A percentile compares a stretch with the other conserved stretches of the same genome.
These are phyloP conservation scores for Coniochaeta sp. DNA, from an alignment of 2,329 filamentous ascomycete species.

Conservation along the genomic window DNA sequence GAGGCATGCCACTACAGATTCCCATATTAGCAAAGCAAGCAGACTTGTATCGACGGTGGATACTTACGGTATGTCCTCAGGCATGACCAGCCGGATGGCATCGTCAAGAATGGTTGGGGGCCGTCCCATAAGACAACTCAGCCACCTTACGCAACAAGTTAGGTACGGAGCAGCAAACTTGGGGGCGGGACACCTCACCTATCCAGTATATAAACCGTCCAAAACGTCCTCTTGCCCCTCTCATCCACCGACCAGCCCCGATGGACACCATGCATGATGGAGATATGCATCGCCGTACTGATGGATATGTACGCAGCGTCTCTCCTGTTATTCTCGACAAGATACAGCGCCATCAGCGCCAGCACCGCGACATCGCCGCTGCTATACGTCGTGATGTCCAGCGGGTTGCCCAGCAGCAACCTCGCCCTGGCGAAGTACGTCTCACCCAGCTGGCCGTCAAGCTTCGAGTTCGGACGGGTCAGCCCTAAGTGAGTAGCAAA, in stretches of 20 bases:
- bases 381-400: constrained; percentile 33
- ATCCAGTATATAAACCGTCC: constrained; percentile 46
- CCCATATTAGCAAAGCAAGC: background rate
- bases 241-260: constrained; percentile 34
- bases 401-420: constrained; percentile 36
- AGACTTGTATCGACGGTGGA: too few relatives aligned
- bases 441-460: constrained; percentile 30
- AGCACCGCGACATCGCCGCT: constrained; percentile 37
- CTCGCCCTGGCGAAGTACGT: constrained; percentile 36
- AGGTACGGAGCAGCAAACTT: background rate
- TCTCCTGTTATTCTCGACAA: constrained; percentile 40
- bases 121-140: constrained; percentile 42
- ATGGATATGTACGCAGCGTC: constrained; percentile 42
- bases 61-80: constrained; percentile 32
- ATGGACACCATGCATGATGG: constrained; percentile 41
- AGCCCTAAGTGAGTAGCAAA: constrained; percentile 25
- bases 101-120: constrained; percentile 39
- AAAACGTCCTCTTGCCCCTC: constrained; percentile 38
- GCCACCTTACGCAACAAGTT: constrained; percentile 16
- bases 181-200: constrained; percentile 22
- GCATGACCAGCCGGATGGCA: constrained; percentile 35
- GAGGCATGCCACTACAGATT: constrained; percentile 31
- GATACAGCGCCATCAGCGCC: constrained; percentile 40
- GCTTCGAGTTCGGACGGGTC: constrained; percentile 19
- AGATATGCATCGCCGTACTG: constrained; percentile 38